phyloP scores from a whole-genome alignment of 148 eudicot species.

The Vaccinium macrocarpon region DNA sequence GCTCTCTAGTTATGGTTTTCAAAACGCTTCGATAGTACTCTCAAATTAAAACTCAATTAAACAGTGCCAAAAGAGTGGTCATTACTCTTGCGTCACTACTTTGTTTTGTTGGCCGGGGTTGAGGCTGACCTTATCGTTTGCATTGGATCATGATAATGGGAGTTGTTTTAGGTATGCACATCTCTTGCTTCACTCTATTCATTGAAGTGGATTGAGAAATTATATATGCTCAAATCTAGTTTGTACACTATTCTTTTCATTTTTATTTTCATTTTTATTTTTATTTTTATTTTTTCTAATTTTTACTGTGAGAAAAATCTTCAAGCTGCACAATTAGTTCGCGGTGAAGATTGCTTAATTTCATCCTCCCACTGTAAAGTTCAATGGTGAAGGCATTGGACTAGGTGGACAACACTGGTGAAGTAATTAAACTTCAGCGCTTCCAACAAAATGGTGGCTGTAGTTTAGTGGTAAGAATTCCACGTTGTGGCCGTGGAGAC shows the following conservation, averaged over 20 bases:
- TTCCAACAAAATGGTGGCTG: not conserved
- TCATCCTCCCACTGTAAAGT: too few species aligned
- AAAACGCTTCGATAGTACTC: not conserved
- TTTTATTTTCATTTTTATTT: too few species aligned
- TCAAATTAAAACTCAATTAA: not conserved
- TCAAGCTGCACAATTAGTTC: not conserved
- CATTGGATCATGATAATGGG: not conserved
- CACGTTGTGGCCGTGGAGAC: conserved; percentile 12
- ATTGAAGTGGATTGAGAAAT: too few species aligned
- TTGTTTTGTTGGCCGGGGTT: not conserved
- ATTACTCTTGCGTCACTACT: not conserved
- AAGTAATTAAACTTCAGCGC: not conserved
- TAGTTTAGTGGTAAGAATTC: conserved; percentile 10
- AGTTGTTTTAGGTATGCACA: too few species aligned
- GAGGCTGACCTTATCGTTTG: not conserved
- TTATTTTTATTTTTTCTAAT: too few species aligned
- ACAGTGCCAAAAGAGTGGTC: not conserved
- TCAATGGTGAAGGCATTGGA: not conserved
- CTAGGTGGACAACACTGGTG: not conserved
- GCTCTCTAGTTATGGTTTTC: too few species aligned
- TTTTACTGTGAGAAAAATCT: too few species aligned
- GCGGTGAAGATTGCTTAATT: not conserved
- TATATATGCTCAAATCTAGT: too few species aligned
- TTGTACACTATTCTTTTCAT: too few species aligned
- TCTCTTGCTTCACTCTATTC: not conserved